Conservation (phyloP, 768 basidiomycete genomes). For the Trametes cinnabarina region DNA sequence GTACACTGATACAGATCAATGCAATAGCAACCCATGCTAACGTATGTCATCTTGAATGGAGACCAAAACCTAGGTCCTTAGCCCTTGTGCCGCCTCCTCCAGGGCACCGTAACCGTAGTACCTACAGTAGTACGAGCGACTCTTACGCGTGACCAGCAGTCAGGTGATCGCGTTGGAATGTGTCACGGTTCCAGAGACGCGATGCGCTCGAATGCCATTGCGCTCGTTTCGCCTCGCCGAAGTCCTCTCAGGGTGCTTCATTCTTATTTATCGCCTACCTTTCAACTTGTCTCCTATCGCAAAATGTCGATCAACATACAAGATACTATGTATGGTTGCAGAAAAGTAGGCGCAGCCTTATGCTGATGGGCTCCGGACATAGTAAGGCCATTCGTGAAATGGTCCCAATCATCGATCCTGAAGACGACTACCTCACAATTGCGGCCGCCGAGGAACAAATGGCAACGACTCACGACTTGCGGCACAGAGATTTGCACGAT, state of each 20-base stretch:
- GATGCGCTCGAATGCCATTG: neutral
- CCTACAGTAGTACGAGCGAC: too few relatives aligned
- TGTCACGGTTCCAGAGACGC: neutral
- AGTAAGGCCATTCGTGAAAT: slow-evolving; percentile 72
- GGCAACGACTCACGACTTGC: slow-evolving; percentile 49
- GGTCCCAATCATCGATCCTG: slow-evolving; percentile 70
- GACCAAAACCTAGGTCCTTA: too few relatives aligned
- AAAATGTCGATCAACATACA: slow-evolving; percentile 27
- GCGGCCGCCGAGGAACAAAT: slow-evolving; percentile 72
- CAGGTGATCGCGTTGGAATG: slow-evolving; percentile 5
- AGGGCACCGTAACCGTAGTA: too few relatives aligned
- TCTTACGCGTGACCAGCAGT: neutral
- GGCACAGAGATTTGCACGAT: slow-evolving; percentile 69
- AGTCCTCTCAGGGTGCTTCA: too few relatives aligned
- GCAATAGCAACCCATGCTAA: too few relatives aligned
- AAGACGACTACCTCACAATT: slow-evolving; percentile 76
- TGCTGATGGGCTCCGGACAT: neutral
- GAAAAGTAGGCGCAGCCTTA: neutral
- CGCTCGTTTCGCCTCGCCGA: neutral
- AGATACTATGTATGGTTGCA: slow-evolving; percentile 23
- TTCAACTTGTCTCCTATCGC: neutral
- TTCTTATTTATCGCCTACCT: neutral
- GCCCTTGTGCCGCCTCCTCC: too few relatives aligned
- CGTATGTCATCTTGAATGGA: too few relatives aligned
- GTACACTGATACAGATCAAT: too few relatives aligned